Evolutionary conservation across 2,329 filamentous ascomycete species (phyloP), one percentile per base, ranked within the genome.

Genomic region (Fusarium newnesense): DNA sequence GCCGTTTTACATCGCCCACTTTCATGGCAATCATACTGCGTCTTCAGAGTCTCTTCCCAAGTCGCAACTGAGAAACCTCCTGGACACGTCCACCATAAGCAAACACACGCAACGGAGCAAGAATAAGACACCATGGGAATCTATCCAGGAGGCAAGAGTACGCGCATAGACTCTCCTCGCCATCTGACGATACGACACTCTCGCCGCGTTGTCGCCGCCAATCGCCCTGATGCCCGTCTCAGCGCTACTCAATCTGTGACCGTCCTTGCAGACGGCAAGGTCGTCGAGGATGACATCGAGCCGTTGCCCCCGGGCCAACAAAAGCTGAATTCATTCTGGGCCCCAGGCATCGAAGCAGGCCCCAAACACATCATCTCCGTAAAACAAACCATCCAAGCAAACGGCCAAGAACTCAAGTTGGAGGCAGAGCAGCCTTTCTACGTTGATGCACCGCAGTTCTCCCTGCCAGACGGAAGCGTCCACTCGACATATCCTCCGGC

Each of bases 401-500:
- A 28, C 9, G 44, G 46, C 5, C 21, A 44, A 21, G 21, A 28
- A 2, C 58, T 72, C 4, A 9, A 24, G 1, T 28, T 75, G 15
- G 21, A 36, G 6, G 56, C 46, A 12, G 37, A 64, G 1, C 77
- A 80, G 44, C 43, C 56, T 10, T 85, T 85, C 67, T 73, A 72
- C 2, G 83, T 85, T 15, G 75, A 80, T 7, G 81, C 80, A 3
- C 83, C 83, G 3, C 79, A 79, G 28, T 85, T 82, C 62, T 67
- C 71, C 0, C 67, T 85, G 4, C 80, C 80, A 0, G 76, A 78
- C 4, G 78, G 77, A 1, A 60, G 57, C 2, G 69, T 86, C 7
- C 67, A 86, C 73, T 82, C 79, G 0, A 58, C 76, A 0, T 86
- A 85, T 68, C 85, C 85, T 0, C 82, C 83, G 1, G 53, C 74